Evolutionary conservation across 2,329 filamentous ascomycete genomes (phyloP).

Genomic region (Colletotrichum limetticola): DNA sequence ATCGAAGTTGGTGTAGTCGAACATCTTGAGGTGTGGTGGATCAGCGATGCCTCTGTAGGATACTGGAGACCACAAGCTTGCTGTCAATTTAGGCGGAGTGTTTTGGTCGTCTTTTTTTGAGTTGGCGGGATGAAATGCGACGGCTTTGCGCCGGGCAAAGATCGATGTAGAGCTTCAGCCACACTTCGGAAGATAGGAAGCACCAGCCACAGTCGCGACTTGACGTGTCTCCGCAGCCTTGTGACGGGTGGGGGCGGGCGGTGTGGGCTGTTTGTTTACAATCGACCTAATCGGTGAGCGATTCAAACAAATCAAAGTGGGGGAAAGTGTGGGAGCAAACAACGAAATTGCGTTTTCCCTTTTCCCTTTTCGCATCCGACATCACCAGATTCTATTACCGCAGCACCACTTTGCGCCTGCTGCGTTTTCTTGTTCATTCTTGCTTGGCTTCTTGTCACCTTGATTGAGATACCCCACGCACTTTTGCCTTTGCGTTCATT

Average conservation of each 20-base stretch:
- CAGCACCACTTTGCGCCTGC: conserved; percentile 1
- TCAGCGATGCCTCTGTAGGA: background rate
- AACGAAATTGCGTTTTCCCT: conserved; percentile 23
- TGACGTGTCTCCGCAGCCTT: background rate
- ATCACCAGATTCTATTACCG: conserved; percentile 8
- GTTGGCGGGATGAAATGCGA: background rate
- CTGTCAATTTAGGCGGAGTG: background rate
- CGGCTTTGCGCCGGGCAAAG: background rate
- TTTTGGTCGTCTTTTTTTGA: background rate
- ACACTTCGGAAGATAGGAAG: background rate
- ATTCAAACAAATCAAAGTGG: conserved; percentile 36
- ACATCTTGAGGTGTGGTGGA: conserved; percentile 54
- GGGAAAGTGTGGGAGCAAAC: conserved; percentile 23
- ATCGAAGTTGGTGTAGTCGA: conserved; percentile 74
- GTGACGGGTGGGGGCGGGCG: background rate
- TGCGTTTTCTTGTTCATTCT: background rate
- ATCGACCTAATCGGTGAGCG: conserved; percentile 33
- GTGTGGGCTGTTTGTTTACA: conserved; percentile 37
- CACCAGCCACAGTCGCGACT: conserved; percentile 29
- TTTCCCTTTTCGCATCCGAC: conserved; percentile 16
- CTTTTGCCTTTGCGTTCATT: background rate
- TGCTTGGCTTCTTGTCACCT: conserved; percentile 15
- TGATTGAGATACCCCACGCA: conserved; percentile 26
- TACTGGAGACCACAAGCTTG: background rate
- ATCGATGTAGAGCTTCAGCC: conserved; percentile 13